A percentile compares a stretch with the other conserved stretches of the same genome.
These are phyloP conservation scores for Ascochyta fabae DNA, from an alignment of 2,329 filamentous ascomycete species.

Conservation along the genomic window DNA sequence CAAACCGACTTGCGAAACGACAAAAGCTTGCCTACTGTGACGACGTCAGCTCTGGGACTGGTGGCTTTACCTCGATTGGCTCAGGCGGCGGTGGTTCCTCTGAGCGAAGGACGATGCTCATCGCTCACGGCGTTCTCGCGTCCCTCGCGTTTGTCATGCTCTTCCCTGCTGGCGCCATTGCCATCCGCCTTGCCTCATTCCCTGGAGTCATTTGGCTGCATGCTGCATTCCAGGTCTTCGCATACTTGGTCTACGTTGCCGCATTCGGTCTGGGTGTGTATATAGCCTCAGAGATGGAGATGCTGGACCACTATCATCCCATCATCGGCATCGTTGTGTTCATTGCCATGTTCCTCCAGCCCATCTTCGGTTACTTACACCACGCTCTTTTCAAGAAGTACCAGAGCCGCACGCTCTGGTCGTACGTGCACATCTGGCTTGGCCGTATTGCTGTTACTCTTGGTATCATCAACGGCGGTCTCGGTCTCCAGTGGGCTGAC, in stretches of 20 bases:
- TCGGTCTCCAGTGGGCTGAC: conserved; percentile 58
- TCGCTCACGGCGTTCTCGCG: conserved; percentile 54
- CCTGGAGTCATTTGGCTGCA: conserved; percentile 54
- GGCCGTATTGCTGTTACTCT: conserved; percentile 59
- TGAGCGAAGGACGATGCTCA: conserved; percentile 43
- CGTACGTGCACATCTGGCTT: conserved; percentile 62
- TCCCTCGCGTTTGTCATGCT: conserved; percentile 54
- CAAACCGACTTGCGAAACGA: conserved; percentile 20
- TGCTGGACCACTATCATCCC: conserved; percentile 54
- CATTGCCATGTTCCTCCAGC: conserved; percentile 61
- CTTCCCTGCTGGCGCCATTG: conserved; percentile 54
- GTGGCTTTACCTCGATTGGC: conserved; percentile 26
- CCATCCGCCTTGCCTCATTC: conserved; percentile 53
- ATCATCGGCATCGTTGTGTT: conserved; percentile 63
- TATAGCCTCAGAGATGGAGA: conserved; percentile 50
- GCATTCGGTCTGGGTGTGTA: conserved; percentile 61
- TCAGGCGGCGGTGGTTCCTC: conserved; percentile 7
- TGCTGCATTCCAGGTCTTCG: conserved; percentile 56
- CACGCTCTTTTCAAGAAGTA: conserved; percentile 59
- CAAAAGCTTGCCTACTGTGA: conserved; percentile 41
- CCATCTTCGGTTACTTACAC: conserved; percentile 59
- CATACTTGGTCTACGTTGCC: conserved; percentile 55
- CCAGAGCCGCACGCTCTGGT: conserved; percentile 54
- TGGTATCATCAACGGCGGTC: conserved; percentile 64
- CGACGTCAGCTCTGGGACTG: conserved; percentile 18